Evolutionary conservation across 352 stramenopile genomes (phyloP).

Genomic region (Pythium brassicae): DNA sequence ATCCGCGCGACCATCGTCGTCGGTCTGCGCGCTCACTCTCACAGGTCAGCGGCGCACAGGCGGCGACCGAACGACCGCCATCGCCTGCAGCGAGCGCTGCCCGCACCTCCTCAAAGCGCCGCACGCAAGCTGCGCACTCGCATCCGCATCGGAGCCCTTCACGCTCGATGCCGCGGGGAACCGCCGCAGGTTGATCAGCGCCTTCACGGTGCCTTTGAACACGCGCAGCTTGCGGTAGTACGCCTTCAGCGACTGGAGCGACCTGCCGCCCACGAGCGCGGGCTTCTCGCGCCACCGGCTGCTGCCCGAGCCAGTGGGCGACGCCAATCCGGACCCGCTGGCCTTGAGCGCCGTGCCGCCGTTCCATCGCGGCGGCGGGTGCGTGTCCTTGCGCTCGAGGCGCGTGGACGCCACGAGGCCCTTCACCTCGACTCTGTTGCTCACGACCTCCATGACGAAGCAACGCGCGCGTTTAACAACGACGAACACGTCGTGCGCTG

Average conservation of each 20-base stretch:
- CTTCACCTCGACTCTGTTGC: constrained; percentile 15
- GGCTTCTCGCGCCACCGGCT: constrained; percentile 6
- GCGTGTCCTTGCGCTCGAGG: constrained; percentile 17
- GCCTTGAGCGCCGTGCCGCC: neutral
- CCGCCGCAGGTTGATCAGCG: constrained; percentile 51
- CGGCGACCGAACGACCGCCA: neutral
- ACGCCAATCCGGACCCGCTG: neutral
- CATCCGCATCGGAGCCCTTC: neutral
- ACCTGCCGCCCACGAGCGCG: constrained; percentile 17
- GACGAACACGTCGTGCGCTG: neutral
- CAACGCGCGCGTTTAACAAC: neutral
- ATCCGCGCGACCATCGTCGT: constrained; percentile 33
- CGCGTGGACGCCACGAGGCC: too few species aligned
- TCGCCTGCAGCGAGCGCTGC: too few species aligned
- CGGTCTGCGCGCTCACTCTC: constrained; percentile 3
- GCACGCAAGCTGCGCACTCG: neutral
- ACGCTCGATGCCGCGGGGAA: constrained; percentile 4
- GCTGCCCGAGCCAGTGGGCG: neutral
- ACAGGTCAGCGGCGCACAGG: neutral
- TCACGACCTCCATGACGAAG: constrained; percentile 25
- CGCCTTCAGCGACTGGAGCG: constrained; percentile 57
- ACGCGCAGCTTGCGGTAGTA: constrained; percentile 67
- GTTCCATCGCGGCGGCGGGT: constrained; percentile 27
- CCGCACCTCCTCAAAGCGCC: neutral
- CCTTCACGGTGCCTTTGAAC: constrained; percentile 65